A percentile compares a stretch with the other conserved stretches of the same genome.
Evolutionary conservation across 768 basidiomycete genomes (phyloP).

Genomic region (Melanogaster broomeanus): DNA sequence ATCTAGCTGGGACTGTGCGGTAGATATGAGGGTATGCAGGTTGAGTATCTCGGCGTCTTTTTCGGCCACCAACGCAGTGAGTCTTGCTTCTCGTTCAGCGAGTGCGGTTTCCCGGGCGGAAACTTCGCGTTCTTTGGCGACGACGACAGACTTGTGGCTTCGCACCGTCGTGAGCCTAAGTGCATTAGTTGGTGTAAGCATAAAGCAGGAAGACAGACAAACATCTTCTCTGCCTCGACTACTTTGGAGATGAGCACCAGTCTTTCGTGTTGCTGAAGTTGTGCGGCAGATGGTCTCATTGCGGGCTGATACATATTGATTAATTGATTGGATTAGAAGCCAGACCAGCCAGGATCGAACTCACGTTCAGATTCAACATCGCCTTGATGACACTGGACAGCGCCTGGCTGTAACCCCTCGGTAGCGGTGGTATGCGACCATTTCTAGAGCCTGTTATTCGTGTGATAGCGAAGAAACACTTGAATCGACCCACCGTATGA

Average conservation of each 20-base stretch:
- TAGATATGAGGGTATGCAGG: conserved; percentile 43
- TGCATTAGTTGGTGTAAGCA: neutral
- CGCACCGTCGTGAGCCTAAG: conserved; percentile 66
- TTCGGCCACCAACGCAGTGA: conserved; percentile 46
- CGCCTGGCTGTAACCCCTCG: conserved; percentile 76
- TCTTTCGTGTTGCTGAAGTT: conserved; percentile 80
- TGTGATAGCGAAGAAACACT: neutral
- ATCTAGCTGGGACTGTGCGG: conserved; percentile 44
- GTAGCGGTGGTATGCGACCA: conserved; percentile 89
- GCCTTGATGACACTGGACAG: conserved; percentile 76
- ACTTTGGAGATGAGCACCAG: conserved; percentile 71
- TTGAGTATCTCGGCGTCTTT: conserved; percentile 65
- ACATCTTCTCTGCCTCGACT: conserved; percentile 80
- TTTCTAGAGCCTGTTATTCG: conserved; percentile 45
- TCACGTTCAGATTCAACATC: conserved; percentile 84
- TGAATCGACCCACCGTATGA: conserved; percentile 63
- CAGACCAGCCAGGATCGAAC: conserved; percentile 15
- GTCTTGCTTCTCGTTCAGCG: conserved; percentile 54
- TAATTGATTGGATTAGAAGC: neutral
- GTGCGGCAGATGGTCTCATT: conserved; percentile 81
- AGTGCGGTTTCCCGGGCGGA: conserved; percentile 54
- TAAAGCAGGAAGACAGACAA: conserved; percentile 15
- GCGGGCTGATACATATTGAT: conserved; percentile 56
- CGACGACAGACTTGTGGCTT: conserved; percentile 54
- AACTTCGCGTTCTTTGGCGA: conserved; percentile 67